phyloP scores from a whole-genome alignment of 2,329 filamentous ascomycete genomes.

The Arthrobotrys musiformis region DNA sequence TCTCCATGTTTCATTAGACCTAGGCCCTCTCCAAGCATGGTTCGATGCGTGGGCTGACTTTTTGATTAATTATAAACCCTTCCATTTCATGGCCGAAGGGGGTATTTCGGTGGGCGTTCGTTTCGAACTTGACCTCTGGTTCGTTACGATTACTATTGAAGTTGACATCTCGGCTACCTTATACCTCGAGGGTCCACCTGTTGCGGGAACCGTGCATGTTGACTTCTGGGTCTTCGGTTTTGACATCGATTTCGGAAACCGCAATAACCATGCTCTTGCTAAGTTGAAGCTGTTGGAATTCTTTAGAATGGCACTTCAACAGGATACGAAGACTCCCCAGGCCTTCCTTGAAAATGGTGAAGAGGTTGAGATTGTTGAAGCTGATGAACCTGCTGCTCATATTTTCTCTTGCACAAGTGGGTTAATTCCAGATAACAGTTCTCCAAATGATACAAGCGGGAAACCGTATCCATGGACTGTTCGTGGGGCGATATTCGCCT shows the following conservation, averaged over 20 bases:
- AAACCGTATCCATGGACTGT: constrained; percentile 34
- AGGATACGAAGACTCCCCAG: constrained; percentile 11
- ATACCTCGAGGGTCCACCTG: constrained; percentile 48
- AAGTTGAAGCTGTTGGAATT: constrained; percentile 21
- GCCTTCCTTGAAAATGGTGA: background rate
- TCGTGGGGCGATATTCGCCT: constrained; percentile 52
- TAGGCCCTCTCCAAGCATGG: constrained; percentile 62
- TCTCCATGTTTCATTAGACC: constrained; percentile 59
- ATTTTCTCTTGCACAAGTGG: constrained; percentile 27
- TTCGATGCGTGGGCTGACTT: constrained; percentile 63
- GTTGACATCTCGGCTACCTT: constrained; percentile 55
- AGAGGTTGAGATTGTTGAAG: background rate
- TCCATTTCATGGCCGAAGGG: constrained; percentile 61
- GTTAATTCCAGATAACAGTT: constrained; percentile 12
- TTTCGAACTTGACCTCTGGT: constrained; percentile 13
- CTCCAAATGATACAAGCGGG: constrained; percentile 13
- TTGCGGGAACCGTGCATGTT: constrained; percentile 58
- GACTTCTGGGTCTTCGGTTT: constrained; percentile 60
- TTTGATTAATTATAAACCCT: constrained; percentile 63
- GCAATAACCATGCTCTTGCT: background rate
- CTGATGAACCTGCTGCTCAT: constrained; percentile 21
- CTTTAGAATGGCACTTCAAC: constrained; percentile 17
- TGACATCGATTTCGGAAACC: constrained; percentile 55
- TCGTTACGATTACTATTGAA: constrained; percentile 45
- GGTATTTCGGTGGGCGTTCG: constrained; percentile 17